phyloP scores from a whole-genome alignment of 2,329 filamentous ascomycete species.

The Botrytis medusae region DNA sequence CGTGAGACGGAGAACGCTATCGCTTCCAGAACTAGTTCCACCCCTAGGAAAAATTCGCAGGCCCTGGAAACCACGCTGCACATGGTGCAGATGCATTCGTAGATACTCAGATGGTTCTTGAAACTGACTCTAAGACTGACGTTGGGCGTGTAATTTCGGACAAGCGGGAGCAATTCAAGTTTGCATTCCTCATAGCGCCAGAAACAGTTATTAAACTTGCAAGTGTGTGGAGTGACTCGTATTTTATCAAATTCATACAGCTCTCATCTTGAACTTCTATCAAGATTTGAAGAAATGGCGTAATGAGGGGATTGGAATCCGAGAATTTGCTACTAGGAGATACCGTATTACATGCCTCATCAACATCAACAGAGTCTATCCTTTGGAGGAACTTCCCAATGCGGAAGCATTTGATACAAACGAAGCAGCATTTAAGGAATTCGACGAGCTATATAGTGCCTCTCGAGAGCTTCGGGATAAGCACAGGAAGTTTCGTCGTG shows the following conservation, averaged over 20 bases:
- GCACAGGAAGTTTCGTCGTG: too few species aligned
- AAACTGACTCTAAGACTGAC: neutral
- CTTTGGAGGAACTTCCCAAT: neutral
- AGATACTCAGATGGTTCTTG: neutral
- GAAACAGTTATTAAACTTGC: neutral
- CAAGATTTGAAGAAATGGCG: neutral
- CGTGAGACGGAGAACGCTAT: neutral
- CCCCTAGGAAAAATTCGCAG: neutral
- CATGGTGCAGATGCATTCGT: neutral
- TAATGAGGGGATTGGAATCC: neutral
- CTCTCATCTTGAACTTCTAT: neutral
- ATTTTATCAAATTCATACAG: neutral
- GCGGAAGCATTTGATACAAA: neutral
- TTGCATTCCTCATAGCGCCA: neutral
- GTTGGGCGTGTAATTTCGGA: neutral
- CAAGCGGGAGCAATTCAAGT: neutral
- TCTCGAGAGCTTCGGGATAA: too few species aligned
- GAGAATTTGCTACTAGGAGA: neutral
- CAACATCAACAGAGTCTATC: neutral
- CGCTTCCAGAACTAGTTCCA: neutral
- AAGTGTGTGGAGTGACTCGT: neutral
- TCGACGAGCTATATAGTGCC: neutral
- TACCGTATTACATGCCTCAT: neutral
- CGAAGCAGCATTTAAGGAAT: neutral
- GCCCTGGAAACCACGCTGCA: neutral